Conservation (phyloP, 345 rosid species). For the Arabis hirsuta region DNA sequence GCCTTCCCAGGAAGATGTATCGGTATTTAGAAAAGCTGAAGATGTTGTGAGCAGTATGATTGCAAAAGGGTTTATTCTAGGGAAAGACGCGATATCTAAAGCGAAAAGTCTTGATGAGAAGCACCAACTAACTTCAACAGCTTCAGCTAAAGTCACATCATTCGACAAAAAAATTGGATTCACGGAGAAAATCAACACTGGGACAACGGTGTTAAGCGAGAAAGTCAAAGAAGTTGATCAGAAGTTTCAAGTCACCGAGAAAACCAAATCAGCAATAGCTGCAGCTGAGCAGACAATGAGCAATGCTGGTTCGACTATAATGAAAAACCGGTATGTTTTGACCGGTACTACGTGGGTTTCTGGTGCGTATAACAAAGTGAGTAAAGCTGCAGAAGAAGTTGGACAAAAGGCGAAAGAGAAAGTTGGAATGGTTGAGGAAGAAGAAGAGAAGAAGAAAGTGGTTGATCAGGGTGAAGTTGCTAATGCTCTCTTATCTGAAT, state of each 20-base stretch:
- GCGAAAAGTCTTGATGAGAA: constrained; percentile 82
- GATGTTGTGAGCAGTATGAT: constrained; percentile 81
- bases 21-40: constrained; percentile 75
- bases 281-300: constrained; percentile 78
- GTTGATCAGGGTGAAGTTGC: constrained; percentile 68
- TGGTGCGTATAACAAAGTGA: constrained; percentile 77
- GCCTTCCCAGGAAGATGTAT: constrained; percentile 52
- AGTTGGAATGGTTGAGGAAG: constrained; percentile 52
- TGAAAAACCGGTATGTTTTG: constrained; percentile 78
- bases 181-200: constrained; percentile 71
- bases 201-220: constrained; percentile 64
- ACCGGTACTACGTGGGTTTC: constrained; percentile 77
- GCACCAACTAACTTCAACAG: constrained; percentile 77
- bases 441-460: constrained; percentile 69
- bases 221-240: constrained; percentile 89
- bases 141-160: constrained; percentile 78
- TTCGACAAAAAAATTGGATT: constrained; percentile 77
- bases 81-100: constrained; percentile 80
- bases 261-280: constrained; percentile 81
- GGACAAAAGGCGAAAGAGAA: constrained; percentile 91
- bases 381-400: constrained; percentile 91
- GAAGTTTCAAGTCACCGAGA: constrained; percentile 88
- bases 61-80: constrained; percentile 79
- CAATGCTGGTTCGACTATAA: constrained; percentile 79
- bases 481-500: constrained; percentile 64